These are phyloP conservation scores for Verticillium nonalfalfae DNA, from an alignment of 2,329 filamentous ascomycete genomes.

Conservation along the genomic window DNA sequence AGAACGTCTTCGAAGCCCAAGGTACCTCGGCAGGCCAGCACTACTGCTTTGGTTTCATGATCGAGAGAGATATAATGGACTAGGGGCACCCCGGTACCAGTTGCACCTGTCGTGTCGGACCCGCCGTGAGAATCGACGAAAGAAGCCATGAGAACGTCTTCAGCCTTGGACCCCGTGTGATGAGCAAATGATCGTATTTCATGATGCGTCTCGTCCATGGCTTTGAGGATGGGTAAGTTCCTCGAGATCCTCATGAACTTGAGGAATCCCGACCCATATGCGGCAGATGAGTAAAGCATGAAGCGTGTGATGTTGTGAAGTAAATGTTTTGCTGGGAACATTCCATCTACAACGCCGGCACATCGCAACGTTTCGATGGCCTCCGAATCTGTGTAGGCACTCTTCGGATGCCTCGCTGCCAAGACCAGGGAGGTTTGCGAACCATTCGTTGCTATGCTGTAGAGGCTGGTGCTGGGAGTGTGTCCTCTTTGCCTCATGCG, in stretches of 20 bases:
- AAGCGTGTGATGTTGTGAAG: conserved; percentile 58
- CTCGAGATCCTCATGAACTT: conserved; percentile 56
- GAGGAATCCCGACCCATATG: conserved; percentile 58
- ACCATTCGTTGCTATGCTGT: conserved; percentile 51
- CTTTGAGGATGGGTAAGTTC: conserved; percentile 32
- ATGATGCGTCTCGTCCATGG: conserved; percentile 44
- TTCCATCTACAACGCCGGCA: conserved; percentile 49
- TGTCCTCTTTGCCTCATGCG: conserved; percentile 26
- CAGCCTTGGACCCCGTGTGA: conserved; percentile 52
- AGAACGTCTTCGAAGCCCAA: conserved; percentile 69
- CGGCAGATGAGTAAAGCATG: conserved; percentile 60
- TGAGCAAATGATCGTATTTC: conserved; percentile 59
- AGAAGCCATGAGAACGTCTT: conserved; percentile 60
- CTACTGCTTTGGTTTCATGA: conserved; percentile 64
- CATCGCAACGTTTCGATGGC: conserved; percentile 41
- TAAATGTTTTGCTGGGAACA: conserved; percentile 54
- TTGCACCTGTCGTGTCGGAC: conserved; percentile 57
- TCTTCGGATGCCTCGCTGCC: conserved; percentile 40
- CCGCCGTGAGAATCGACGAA: conserved; percentile 65
- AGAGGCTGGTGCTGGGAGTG: conserved; percentile 54
- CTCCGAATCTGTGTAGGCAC: conserved; percentile 39
- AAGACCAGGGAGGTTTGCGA: conserved; percentile 49
- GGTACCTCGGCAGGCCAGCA: conserved; percentile 66
- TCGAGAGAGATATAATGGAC: conserved; percentile 70
- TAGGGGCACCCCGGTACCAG: conserved; percentile 60